Conservation (phyloP, 148 eudicot species). For the Rhododendron ferrugineum region DNA sequence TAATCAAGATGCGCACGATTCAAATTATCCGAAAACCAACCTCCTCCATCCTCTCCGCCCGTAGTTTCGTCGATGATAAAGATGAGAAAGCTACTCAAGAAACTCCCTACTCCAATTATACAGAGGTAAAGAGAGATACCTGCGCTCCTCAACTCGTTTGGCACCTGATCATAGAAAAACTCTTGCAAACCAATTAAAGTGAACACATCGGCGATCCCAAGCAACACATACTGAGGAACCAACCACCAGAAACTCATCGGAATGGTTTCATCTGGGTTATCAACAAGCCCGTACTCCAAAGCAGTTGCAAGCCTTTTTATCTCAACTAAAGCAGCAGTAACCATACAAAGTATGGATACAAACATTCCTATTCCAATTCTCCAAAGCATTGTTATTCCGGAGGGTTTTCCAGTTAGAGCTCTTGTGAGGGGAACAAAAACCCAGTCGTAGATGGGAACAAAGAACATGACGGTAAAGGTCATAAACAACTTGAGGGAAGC, state of each 20-base stretch:
- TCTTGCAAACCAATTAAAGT: conserved; percentile 41
- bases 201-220: conserved; percentile 36
- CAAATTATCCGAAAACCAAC: conserved; percentile 59
- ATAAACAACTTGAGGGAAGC: conserved; percentile 29
- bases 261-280: conserved; percentile 17
- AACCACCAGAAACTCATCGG: conserved; percentile 49
- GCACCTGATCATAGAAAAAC: conserved; percentile 42
- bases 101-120: conserved; percentile 35
- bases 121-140: conserved; percentile 33
- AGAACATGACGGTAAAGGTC: conserved; percentile 18
- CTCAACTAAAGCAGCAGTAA: conserved; percentile 28
- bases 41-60: conserved; percentile 16
- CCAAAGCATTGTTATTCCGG: conserved; percentile 39
- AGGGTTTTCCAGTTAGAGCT: conserved; percentile 23
- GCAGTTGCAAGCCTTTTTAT: conserved; percentile 19
- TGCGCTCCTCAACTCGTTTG: conserved; percentile 29
- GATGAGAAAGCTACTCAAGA: conserved; percentile 33
- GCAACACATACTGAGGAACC: conserved; percentile 32
- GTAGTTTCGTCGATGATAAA: conserved; percentile 22
- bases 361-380: conserved; percentile 29
- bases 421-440: conserved; percentile 29
- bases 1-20: conserved; percentile 59
- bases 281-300: conserved; percentile 18
- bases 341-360: conserved; percentile 12
- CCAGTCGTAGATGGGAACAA: conserved; percentile 34